phyloP scores from a whole-genome alignment of 495 filamentous ascomycete genomes.

The Xylaria venustula region DNA sequence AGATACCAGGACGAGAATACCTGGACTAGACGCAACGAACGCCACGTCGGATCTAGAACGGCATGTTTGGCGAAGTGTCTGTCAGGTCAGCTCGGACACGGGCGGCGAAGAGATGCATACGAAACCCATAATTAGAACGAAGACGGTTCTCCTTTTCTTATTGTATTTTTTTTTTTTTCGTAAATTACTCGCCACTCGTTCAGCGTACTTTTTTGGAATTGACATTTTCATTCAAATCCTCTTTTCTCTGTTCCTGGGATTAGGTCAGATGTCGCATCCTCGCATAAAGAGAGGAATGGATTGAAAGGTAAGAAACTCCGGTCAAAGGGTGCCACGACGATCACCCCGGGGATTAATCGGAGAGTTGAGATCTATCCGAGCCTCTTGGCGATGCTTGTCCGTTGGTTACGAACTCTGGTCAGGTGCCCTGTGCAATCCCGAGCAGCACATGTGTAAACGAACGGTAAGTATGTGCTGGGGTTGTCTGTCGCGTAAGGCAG shows the following conservation, averaged over 20 bases:
- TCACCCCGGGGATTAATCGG: no score
- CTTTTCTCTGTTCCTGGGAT: no score
- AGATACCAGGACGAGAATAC: neutral
- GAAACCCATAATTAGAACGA: constrained; percentile 9
- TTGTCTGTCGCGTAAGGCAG: no score
- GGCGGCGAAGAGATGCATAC: neutral
- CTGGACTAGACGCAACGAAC: neutral
- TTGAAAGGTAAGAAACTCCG: neutral
- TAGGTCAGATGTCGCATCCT: neutral
- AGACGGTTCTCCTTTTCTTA: neutral
- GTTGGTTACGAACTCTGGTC: no score
- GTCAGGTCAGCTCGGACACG: neutral
- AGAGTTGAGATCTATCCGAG: no score
- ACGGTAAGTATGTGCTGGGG: no score
- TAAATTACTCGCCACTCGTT: neutral
- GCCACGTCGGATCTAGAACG: neutral
- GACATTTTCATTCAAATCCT: no score
- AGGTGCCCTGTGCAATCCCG: no score
- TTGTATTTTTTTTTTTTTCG: no score
- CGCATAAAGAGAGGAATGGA: neutral
- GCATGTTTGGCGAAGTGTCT: neutral
- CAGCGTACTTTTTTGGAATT: neutral
- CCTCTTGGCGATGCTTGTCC: no score
- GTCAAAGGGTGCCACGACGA: no score
- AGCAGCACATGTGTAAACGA: no score